Evolutionary conservation across 2,329 filamentous ascomycete genomes (phyloP).

Genomic region (Phoma sp.): DNA sequence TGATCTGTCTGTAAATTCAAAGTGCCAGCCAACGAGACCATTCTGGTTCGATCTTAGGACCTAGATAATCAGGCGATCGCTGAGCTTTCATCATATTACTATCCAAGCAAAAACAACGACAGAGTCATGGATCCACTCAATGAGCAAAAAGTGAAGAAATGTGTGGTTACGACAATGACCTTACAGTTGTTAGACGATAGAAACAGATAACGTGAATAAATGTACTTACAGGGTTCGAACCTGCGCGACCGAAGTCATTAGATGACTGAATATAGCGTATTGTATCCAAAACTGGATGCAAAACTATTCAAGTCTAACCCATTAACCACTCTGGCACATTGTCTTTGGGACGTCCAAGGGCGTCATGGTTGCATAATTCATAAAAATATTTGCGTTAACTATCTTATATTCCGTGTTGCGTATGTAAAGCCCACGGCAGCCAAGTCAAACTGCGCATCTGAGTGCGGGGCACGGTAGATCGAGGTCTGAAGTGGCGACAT

Average conservation of each 20-base stretch:
- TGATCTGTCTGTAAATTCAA: too few species aligned
- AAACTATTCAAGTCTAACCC: slow-evolving; percentile 50
- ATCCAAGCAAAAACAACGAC: too few species aligned
- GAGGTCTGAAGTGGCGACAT: neutral
- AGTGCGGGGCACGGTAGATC: neutral
- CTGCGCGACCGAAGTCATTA: slow-evolving; percentile 52
- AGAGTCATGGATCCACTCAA: too few species aligned
- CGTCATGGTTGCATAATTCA: neutral
- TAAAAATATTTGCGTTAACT: neutral
- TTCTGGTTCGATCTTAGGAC: too few species aligned
- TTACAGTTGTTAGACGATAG: too few species aligned
- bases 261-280: slow-evolving; percentile 39
- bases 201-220: neutral
- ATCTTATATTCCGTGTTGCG: too few species aligned
- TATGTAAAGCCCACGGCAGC: too few species aligned
- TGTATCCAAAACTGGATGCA: neutral
- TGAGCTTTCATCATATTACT: too few species aligned
- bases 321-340: slow-evolving; percentile 52
- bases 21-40: too few species aligned
- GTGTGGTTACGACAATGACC: neutral
- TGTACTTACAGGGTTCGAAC: slow-evolving; percentile 48
- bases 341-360: slow-evolving; percentile 23
- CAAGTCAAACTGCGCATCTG: too few species aligned
- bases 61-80: too few species aligned
- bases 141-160: too few species aligned